Base-by-base conservation (phyloP, 805 yeast species). In the Cyberlindnera mississippiensis region DNA sequence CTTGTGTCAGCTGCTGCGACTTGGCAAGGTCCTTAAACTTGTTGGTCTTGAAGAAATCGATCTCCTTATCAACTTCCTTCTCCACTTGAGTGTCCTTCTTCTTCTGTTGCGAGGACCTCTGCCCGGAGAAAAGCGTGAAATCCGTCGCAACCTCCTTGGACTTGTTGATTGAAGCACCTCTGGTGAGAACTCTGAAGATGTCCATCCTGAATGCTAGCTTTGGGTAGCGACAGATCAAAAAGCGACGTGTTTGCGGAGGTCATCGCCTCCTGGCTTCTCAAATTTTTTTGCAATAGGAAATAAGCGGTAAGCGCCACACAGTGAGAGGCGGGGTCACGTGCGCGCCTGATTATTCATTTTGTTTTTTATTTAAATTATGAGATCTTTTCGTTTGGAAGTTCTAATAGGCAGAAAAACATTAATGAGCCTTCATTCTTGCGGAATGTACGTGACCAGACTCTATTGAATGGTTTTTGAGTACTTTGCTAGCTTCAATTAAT, bases 131-230 rank as follows among this genome's bases (percentile, higher is more conserved):
- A 26, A 54, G 49, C 15, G 56, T 39, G 33, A 51, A 56, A 32
- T 49, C 59, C 20, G 63, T 63, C 15, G 45, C 53, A 5, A 53
- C 41, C 10, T 40, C 46, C 22, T 50, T 78, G 18, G 75, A 66
- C 60, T 80, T 78, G 58, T 80, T 81, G 38, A 91, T 67, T 11
- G 80, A 73, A 0, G 97, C 96, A 17, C 98, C 98, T 57, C 97
- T 71, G 0, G 89, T 71, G 28, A 91, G 72, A 3, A 93, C 80
- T 55, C 86, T 72, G 62, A 91, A 93, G 46, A 91, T 83, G 67
- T 91, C 99, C 96, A 89, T 89, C 13, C 7, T 36, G 27, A 6
- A 13, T 7, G 16, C 29, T n/a, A n/a, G n/a, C n/a, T n/a, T n/a
- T n/a, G n/a, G n/a, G n/a, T n/a, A n/a, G n/a, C n/a, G n/a, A n/a